Percentiles rank a stretch among this genome's conserved stretches.
Conservation (phyloP, 257 asterid species). For the Salvia hispanica region DNA sequence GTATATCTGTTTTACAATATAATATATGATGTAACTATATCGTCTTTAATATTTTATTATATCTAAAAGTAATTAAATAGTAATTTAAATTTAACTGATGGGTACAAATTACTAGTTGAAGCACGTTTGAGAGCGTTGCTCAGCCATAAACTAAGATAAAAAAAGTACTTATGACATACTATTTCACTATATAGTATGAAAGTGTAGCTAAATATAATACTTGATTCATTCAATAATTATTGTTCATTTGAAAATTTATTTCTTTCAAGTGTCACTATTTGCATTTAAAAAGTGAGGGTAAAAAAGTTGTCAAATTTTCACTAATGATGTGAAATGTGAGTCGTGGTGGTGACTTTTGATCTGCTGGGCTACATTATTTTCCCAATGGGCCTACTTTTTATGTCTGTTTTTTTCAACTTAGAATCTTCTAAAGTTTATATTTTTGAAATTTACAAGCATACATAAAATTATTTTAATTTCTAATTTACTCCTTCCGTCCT, state of each 20-base stretch:
- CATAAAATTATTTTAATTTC: too few relatives aligned
- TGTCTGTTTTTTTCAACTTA: neutral
- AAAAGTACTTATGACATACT: too few relatives aligned
- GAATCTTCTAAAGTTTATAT: neutral
- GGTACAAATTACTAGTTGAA: too few relatives aligned
- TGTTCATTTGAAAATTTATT: constrained; percentile 3
- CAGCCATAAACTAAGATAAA: too few relatives aligned
- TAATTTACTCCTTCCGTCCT: too few relatives aligned
- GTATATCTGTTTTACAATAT: too few relatives aligned
- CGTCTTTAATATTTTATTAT: too few relatives aligned
- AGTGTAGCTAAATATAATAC: neutral
- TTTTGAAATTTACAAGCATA: too few relatives aligned
- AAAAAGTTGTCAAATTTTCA: constrained; percentile 2
- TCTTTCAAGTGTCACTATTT: constrained; percentile 4
- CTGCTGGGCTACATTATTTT: neutral
- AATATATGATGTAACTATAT: too few relatives aligned
- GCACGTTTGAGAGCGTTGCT: too few relatives aligned
- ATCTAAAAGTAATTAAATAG: too few relatives aligned
- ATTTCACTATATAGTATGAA: neutral
- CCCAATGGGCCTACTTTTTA: neutral
- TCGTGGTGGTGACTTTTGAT: constrained; percentile 12
- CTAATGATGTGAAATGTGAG: neutral
- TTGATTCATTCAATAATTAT: neutral
- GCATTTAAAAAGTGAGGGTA: constrained; percentile 24
- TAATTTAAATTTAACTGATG: too few relatives aligned